These are phyloP conservation scores for Lipomyces spencermartinsiae DNA, from an alignment of 805 yeast genomes.

Conservation along the genomic window DNA sequence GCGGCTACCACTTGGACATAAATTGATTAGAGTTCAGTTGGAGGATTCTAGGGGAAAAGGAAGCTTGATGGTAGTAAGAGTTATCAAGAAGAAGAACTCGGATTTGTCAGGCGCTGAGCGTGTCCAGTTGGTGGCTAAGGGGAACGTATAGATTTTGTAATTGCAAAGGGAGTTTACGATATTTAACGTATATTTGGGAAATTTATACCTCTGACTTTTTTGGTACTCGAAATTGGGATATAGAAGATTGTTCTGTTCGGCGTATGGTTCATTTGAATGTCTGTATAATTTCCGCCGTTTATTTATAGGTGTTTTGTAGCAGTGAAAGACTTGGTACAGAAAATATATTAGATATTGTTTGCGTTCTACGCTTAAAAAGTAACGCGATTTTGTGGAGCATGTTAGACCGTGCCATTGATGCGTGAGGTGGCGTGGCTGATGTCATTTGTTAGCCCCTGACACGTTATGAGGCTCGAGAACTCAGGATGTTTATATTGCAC, in stretches of 20 bases:
- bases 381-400: neutral
- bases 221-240: no score
- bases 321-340: neutral
- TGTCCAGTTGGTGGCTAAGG: neutral
- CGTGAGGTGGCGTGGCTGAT: no score
- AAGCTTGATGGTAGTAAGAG: slow-evolving; percentile 1
- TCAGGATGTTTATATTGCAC: no score
- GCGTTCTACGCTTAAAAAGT: no score
- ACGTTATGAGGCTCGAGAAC: no score
- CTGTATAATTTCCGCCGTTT: no score
- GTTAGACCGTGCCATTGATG: neutral
- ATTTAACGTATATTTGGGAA: no score
- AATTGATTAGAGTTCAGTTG: neutral
- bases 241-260: neutral
- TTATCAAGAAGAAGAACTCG: neutral
- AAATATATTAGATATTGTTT: no score
- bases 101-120: neutral
- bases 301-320: no score
- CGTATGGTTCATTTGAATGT: neutral
- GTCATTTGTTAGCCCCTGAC: no score
- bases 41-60: neutral
- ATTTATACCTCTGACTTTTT: no score
- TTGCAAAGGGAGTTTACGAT: neutral
- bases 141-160: neutral
- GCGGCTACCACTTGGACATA: neutral